Evolutionary conservation across 2,329 filamentous ascomycete genomes (phyloP), one percentile per base, ranked within the genome.

Genomic region (Fusarium longipes): DNA sequence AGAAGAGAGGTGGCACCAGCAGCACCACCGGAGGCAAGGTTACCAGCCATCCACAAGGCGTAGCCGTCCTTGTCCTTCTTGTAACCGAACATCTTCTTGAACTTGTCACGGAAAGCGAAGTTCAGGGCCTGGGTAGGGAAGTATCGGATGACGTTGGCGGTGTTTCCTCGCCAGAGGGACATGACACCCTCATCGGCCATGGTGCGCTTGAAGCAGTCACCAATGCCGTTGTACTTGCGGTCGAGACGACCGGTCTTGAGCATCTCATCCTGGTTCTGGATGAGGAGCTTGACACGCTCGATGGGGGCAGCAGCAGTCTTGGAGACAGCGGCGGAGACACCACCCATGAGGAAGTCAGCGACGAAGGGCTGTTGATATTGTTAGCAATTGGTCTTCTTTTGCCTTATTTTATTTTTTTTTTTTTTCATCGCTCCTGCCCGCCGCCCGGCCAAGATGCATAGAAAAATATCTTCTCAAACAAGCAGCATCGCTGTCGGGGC

Each of bases 231-330:
- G 89, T 97, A 99, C 86, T 95, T 96, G 85, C 91, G 91, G 89
- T 96, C 93, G 74, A 99, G 95, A 93, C 96, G 96, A 82, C 96
- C 96, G 81, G 90, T 84, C 91, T 97, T 97, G 79, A 99, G 86
- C 96, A 99, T 99, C 90, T 99, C 96, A 96, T 99, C 96, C 96
- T 99, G 96, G 89, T 99, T 99, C 90, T 99, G 96, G 87, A 99
- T 96, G 81, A 99, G 93, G 82, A 99, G 96, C 94, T 99, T 99
- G 87, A 99, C 91, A 93, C 96, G 96, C 94, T 99, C 96, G 79
- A 99, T 99, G 86, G 96, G 96, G 86, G 96, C 96, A 82, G 96
- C 96, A 81, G 96, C 96, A 77, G 96, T 99, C 93, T 99, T 99
- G 83, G 96, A 99, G 91, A 99, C 94, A 84, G 96, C 96, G 84